Percentiles rank a stretch among this genome's conserved stretches.
phyloP scores from a whole-genome alignment of 148 eudicot genomes.

The Rhododendron ovatum region DNA sequence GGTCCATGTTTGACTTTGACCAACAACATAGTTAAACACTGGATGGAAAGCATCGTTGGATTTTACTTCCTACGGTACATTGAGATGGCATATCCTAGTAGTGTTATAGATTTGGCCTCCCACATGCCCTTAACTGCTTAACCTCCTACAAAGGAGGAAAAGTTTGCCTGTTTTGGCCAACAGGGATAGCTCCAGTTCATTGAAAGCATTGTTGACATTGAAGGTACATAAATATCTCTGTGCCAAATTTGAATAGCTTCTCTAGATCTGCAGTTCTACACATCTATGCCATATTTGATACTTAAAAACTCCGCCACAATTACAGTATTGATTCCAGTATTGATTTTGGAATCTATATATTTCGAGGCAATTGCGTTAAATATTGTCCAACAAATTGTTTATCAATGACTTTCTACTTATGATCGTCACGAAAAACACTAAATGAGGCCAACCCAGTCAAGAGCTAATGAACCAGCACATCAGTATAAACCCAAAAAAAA shows the following conservation, averaged over 20 bases:
- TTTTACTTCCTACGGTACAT: background rate
- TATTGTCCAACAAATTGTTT: too few relatives aligned
- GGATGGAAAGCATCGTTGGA: background rate
- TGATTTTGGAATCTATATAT: too few relatives aligned
- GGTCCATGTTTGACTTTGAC: background rate
- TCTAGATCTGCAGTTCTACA: background rate
- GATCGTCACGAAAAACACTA: background rate
- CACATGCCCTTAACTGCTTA: background rate
- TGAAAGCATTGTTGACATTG: background rate
- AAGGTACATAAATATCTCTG: background rate
- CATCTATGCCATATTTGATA: background rate
- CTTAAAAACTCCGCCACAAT: background rate
- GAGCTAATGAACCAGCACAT: background rate
- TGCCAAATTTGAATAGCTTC: background rate
- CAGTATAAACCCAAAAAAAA: background rate
- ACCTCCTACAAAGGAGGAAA: background rate
- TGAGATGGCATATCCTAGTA: background rate
- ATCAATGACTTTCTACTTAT: too few relatives aligned
- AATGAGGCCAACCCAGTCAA: background rate
- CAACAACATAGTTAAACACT: background rate
- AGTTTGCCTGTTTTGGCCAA: background rate
- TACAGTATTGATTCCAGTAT: too few relatives aligned
- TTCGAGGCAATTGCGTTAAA: too few relatives aligned
- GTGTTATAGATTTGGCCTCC: background rate
- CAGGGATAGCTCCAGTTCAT: background rate